Base-by-base conservation (phyloP, 352 stramenopile species). In the Phytophthora aleatoria region DNA sequence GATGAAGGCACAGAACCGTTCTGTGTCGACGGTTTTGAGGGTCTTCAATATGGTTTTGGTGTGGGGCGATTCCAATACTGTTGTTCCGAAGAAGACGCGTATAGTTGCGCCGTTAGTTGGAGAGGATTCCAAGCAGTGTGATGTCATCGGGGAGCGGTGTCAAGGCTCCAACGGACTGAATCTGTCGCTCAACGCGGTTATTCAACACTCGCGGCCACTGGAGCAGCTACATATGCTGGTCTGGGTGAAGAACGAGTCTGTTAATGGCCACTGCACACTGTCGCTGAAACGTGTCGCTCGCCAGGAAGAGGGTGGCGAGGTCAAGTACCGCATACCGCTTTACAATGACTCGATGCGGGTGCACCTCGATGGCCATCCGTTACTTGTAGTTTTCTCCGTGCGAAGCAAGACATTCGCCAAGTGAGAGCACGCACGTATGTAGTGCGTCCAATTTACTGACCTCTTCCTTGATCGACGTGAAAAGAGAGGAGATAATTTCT, bases 211-310 rank as follows among this genome's bases (percentile, higher is more conserved):
- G 1, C 82, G 82, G 5, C 80, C 81, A 13, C 69, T 94, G 1
- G 79, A 91, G 43, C 80, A 92, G 60, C 64, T 94, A 10, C 86
- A 94, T 60, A 94, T 94, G 86, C 75, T 94, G 13, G 78, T 94
- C 12, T 94, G 83, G 86, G 82, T 94, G 24, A 90, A 85, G 56
- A 85, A 91, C 44, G 86, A 94, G 31, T 79, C 75, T 8, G 87
- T 94, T 36, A 83, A 78, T 38, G 86, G 86, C 31, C 86, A 94
- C 67, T 94, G 86, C 69, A 88, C 82, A 26, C 75, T 94, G 16
- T 92, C 86, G 43, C 70, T 94, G 26, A 91, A 91, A 67, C 86
- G 86, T 35, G 83, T 94, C 43, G 82, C 86, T 41, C 75, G 79
- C 7, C 79, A 89, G 48, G 71, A 83, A 50, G 82, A 93, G 43